Evolutionary conservation across 2,329 filamentous ascomycete genomes (phyloP).

Genomic region (Fusarium fracticaudum): DNA sequence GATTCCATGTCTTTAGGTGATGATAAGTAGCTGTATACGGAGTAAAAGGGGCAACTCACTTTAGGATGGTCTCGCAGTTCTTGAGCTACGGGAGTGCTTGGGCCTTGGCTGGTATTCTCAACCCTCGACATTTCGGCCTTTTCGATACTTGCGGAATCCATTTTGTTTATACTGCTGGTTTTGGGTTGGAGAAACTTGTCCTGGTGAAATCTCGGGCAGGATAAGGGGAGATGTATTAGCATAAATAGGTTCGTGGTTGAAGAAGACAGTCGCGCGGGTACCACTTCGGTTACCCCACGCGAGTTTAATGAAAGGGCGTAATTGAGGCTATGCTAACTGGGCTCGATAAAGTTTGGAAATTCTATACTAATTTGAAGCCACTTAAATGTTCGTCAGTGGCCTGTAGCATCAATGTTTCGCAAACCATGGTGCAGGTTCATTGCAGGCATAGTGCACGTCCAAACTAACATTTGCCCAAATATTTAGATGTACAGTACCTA

Average conservation of each 20-base stretch:
- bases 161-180: background rate
- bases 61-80: background rate
- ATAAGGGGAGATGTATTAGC: background rate
- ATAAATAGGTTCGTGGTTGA: background rate
- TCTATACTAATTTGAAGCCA: no score
- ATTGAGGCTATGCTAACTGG: background rate
- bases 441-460: background rate
- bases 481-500: background rate
- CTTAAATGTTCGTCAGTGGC: no score
- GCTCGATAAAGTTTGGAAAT: no score
- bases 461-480: accelerated
- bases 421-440: background rate
- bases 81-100: background rate
- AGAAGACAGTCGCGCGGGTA: background rate
- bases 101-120: background rate
- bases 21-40: background rate
- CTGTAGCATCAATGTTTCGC: background rate
- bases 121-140: background rate
- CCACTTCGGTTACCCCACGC: background rate
- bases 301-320: background rate
- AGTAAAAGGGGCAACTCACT: background rate
- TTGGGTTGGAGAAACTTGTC: accelerated
- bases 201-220: background rate
- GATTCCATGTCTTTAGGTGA: background rate
- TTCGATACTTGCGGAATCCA: background rate